phyloP scores from a whole-genome alignment of 441 rosid species.

The Hura crepitans region DNA sequence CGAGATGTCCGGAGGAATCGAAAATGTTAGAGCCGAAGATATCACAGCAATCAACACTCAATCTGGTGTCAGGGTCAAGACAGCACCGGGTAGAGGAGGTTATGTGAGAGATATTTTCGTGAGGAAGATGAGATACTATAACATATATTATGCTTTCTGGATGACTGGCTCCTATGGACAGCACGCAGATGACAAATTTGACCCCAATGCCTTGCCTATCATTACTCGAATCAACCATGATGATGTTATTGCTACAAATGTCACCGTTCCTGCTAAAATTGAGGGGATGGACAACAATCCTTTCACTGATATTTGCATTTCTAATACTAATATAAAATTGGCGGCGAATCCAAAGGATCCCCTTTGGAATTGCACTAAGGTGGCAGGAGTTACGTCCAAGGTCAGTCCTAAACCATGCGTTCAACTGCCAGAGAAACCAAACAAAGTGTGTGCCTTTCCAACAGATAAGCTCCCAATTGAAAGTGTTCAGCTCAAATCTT shows the following conservation, averaged over 20 bases:
- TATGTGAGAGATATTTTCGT: conserved; percentile 57
- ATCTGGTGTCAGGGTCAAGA: conserved; percentile 59
- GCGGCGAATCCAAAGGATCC: conserved; percentile 37
- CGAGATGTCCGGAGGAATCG: conserved; percentile 70
- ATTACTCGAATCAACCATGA: conserved; percentile 44
- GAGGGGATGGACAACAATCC: conserved; percentile 48
- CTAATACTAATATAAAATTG: conserved; percentile 47
- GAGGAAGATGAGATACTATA: conserved; percentile 40
- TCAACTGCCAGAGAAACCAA: conserved; percentile 36
- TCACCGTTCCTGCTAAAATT: conserved; percentile 41
- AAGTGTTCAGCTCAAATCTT: conserved; percentile 35
- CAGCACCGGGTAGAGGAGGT: conserved; percentile 62
- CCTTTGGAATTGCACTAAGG: conserved; percentile 64
- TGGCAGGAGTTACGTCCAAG: conserved; percentile 45
- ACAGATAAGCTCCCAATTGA: conserved; percentile 51
- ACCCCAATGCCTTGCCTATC: conserved; percentile 58
- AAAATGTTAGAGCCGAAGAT: conserved; percentile 31
- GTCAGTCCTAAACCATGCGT: conserved; percentile 48
- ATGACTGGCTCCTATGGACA: conserved; percentile 51
- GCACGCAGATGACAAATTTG: conserved; percentile 52
- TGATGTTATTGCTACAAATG: conserved; percentile 50
- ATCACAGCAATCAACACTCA: conserved; percentile 45
- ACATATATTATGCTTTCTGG: conserved; percentile 76
- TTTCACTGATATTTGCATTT: conserved; percentile 61
- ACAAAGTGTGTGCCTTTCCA: conserved; percentile 42